Base-by-base conservation (phyloP, 1,139 yeast genomes). In the Diutina pseudorugosa region DNA sequence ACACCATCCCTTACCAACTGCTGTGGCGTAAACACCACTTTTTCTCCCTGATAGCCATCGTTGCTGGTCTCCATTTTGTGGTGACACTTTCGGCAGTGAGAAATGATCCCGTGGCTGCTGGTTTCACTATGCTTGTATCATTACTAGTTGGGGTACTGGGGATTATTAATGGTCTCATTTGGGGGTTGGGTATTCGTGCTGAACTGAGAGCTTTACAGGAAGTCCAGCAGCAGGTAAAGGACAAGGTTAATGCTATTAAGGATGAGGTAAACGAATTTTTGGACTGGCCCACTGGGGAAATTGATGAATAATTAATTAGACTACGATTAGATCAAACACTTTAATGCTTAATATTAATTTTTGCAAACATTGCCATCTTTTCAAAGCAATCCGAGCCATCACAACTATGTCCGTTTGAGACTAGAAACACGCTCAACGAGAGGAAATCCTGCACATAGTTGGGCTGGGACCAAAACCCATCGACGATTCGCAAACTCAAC, bases 201-300 rank as follows among this genome's bases (percentile, higher is more conserved):
- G 99, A 94, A 62, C 68, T 73, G 58, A 71, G 98, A 53, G 93
- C 93, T 0, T 67, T 94, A 52, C 72, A 70, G 47, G 98, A 93
- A 65, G 86, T 84, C 12, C 45, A 23, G 3, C 45, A 19, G 7
- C 44, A 49, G 36, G 51, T 49, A 4, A 21, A 41, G 36, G 51
- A 49, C 16, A 45, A 45, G 19, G 20, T 45, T 3, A 27, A 45
- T 16, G 49, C 49, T 3, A 45, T 45, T 27, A 45, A 45, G n/a
- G 19, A 27, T 16, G 49, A 45, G 21, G 40, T 45, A 5, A 45
- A 45, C 11, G 49, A 45, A 14, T 27, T 45, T 27, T 23, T 45
- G 27, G 49, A 45, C 4, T 43, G 30, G 30, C 47, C 25, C 30
- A 25, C 25, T 6, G 23, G 47, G 47, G 47, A 43, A n/a, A 21